These are phyloP conservation scores for Sporothrix schenckii DNA, from an alignment of 2,329 filamentous ascomycete genomes.

Conservation along the genomic window DNA sequence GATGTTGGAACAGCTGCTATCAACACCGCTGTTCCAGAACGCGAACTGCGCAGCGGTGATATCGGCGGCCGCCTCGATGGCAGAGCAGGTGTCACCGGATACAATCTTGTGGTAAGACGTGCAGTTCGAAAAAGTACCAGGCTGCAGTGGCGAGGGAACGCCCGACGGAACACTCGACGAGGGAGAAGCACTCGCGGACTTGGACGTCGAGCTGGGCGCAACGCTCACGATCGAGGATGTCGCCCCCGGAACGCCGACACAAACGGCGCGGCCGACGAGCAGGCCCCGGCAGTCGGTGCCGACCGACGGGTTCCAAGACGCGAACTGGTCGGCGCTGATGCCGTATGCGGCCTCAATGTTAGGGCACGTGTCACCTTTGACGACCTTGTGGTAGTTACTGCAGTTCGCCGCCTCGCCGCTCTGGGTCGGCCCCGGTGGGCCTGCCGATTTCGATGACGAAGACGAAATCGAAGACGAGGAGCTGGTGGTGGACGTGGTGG, in stretches of 20 bases:
- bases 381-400: conserved; percentile 28
- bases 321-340: conserved; percentile 12
- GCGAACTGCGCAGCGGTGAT: conserved; percentile 29
- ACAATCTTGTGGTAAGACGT: conserved; percentile 29
- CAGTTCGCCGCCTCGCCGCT: conserved; percentile 22
- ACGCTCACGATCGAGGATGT: neutral
- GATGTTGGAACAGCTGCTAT: conserved; percentile 28
- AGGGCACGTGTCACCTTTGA: conserved; percentile 28
- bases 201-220: neutral
- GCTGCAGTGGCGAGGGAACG: conserved; percentile 29
- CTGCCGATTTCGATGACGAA: neutral
- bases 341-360: conserved; percentile 24
- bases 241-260: conserved; percentile 24
- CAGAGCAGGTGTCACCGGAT: conserved; percentile 28
- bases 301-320: conserved; percentile 29
- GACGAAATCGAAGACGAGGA: too few relatives aligned
- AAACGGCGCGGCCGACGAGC: conserved; percentile 31
- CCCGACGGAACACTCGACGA: too few relatives aligned
- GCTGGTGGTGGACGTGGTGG: conserved; percentile 13
- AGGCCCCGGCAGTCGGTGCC: conserved; percentile 28
- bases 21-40: conserved; percentile 16
- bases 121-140: conserved; percentile 30
- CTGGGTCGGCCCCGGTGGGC: conserved; percentile 16
- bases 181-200: neutral
- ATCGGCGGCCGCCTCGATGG: conserved; percentile 23